Base-by-base conservation (phyloP, 169 alveolate genomes). In the Blepharisma undulans region DNA sequence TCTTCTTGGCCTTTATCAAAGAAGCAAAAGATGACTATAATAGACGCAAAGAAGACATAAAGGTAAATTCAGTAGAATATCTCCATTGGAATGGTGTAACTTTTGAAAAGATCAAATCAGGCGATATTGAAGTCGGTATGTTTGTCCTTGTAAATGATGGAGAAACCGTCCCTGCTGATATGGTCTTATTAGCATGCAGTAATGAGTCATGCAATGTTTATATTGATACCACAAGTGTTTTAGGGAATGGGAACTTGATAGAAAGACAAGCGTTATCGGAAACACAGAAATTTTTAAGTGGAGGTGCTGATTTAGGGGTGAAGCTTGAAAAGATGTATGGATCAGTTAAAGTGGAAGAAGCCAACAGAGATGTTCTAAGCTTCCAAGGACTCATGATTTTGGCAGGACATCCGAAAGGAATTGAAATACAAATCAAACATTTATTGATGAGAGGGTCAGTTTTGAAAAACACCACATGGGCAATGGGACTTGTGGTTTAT, bases 391-490 rank as follows among this genome's bases (percentile, higher is more conserved):
- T 22, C 8, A n/a, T 71, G 25, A 86, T 25, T 19, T n/a, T 86
- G 60, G 72, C 32, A 12, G 80, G 48, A 3, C 36, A 22, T 72
- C 84, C 91, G n/a, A 82, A 59, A 59, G 36, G 78, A 22, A 60
- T 33, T 60, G 61, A 36, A 21, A n/a, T 60, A 2, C 76, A 29
- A 36, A n/a, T 82, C 12, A 30, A 82, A 4, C 33, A 98, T 84
- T 87, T 97, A 85, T 93, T 97, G 96, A 82, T 95, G 18, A 93
- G 97, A 90, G 98, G 98, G 1, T 93, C 96, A 79, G 87, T 84
- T 33, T 92, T 97, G 5, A 91, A 95, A 88, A 96, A 96, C 92
- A 96, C 98, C 19, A 94, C 93, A 48, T 94, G 92, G 92, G 93
- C 95, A 21, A 90, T 95, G 59, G 98, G 99, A 21, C 76, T 96